Evolutionary conservation across 495 filamentous ascomycete genomes (phyloP).

Genomic region (Penicillium nucicola): DNA sequence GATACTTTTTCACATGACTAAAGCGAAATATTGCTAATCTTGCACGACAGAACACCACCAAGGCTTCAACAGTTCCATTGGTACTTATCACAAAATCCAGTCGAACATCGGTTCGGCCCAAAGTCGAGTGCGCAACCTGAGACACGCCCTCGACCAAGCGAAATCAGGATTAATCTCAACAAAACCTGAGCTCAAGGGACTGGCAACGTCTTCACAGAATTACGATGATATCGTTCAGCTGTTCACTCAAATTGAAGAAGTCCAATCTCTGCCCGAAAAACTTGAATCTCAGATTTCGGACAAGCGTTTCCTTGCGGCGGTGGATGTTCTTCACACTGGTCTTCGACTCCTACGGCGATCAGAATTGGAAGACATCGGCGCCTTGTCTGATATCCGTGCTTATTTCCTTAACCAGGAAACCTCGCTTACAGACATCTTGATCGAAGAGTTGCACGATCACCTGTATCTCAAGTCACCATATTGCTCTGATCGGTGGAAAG

Average conservation of each 20-base stretch:
- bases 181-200: slow-evolving; percentile 85
- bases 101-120: slow-evolving; percentile 88
- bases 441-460: slow-evolving; percentile 96
- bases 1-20: not conserved
- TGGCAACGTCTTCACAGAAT: slow-evolving; percentile 79
- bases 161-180: slow-evolving; percentile 79
- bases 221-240: slow-evolving; percentile 90
- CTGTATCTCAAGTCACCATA: slow-evolving; percentile 96
- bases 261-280: slow-evolving; percentile 88
- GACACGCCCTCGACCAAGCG: slow-evolving; percentile 76
- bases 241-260: slow-evolving; percentile 78
- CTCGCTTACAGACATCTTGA: slow-evolving; percentile 86
- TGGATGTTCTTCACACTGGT: slow-evolving; percentile 86
- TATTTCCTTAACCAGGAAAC: slow-evolving; percentile 93
- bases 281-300: slow-evolving; percentile 92
- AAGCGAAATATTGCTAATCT: slow-evolving; percentile 2
- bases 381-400: slow-evolving; percentile 76
- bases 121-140: slow-evolving; percentile 74
- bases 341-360: slow-evolving; percentile 77
- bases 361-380: slow-evolving; percentile 89
- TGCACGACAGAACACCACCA: slow-evolving; percentile 78
- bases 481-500: slow-evolving; percentile 91
- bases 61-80: slow-evolving; percentile 98
- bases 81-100: slow-evolving; percentile 98
- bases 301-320: slow-evolving; percentile 89